Evolutionary conservation across 2,329 filamentous ascomycete genomes (phyloP).

Genomic region (Fusarium abutilonis): DNA sequence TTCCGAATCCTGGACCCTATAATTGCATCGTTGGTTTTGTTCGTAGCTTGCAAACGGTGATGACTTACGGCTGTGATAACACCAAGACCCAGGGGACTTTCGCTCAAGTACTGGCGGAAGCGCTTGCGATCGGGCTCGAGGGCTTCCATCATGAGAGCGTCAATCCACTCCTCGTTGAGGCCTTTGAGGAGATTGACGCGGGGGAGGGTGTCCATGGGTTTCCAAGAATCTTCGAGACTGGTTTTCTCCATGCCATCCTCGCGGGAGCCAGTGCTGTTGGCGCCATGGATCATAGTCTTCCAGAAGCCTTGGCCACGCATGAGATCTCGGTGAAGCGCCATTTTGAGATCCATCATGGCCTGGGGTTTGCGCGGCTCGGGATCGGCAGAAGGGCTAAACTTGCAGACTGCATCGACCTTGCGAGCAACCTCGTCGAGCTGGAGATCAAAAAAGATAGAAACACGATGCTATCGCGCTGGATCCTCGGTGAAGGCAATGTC

Average conservation of each 20-base stretch:
- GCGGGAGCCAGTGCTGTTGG: too few relatives aligned
- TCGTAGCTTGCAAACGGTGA: not conserved
- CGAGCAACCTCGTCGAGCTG: conserved; percentile 2
- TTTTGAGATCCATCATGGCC: conserved; percentile 2
- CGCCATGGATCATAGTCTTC: too few relatives aligned
- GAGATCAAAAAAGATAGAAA: not conserved
- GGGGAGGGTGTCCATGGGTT: conserved; percentile 1
- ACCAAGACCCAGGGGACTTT: conserved; percentile 18
- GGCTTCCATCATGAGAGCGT: conserved; percentile 24
- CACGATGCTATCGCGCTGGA: conserved; percentile 1
- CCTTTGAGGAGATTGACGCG: conserved; percentile 9
- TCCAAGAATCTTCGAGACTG: not conserved
- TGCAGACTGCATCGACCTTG: conserved; percentile 13
- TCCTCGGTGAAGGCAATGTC: too few relatives aligned
- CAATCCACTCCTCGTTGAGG: not conserved
- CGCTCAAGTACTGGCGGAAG: conserved; percentile 20
- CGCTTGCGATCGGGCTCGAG: conserved; percentile 15
- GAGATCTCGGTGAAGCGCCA: conserved; percentile 20
- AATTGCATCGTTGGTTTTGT: not conserved
- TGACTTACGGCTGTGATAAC: conserved; percentile 28
- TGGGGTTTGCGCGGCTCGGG: not conserved
- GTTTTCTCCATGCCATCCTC: too few relatives aligned
- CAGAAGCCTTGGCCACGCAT: conserved; percentile 27
- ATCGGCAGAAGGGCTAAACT: conserved; percentile 1
- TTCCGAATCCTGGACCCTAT: conserved; percentile 33